phyloP scores from a whole-genome alignment of 192 early-diverging fungal genomes.

The Glomus cerebriforme region DNA sequence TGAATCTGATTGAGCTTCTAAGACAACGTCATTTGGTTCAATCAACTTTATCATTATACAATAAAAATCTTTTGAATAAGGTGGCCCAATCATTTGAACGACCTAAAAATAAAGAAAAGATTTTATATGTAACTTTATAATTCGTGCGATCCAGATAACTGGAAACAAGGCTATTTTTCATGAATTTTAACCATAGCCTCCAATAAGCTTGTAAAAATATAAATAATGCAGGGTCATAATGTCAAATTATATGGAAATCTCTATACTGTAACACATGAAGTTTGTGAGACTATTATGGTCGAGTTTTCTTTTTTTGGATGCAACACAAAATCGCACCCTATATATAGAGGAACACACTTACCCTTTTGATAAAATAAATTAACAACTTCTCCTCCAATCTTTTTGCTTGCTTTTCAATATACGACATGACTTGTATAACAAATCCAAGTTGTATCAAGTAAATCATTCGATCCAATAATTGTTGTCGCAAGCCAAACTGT shows the following conservation, averaged over 20 bases:
- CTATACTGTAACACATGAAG: too few relatives aligned
- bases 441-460: slow-evolving; percentile 66
- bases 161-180: too few relatives aligned
- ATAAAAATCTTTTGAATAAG: slow-evolving; percentile 21
- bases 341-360: background rate
- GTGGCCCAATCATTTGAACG: background rate
- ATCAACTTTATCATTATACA: slow-evolving; percentile 9
- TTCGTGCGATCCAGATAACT: too few relatives aligned
- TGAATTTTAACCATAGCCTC: too few relatives aligned
- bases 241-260: background rate
- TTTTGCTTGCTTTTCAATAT: slow-evolving; percentile 52
- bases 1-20: background rate
- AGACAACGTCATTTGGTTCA: background rate
- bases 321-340: background rate
- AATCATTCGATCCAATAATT: slow-evolving; percentile 68
- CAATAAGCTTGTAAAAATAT: too few relatives aligned
- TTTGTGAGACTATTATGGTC: too few relatives aligned
- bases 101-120: background rate
- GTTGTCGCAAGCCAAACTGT: slow-evolving; percentile 67
- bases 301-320: too few relatives aligned
- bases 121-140: background rate
- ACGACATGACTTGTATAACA: slow-evolving; percentile 63
- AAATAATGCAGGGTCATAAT: too few relatives aligned
- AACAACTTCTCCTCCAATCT: slow-evolving; percentile 68
- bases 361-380: slow-evolving; percentile 66